phyloP scores from a whole-genome alignment of 2,329 filamentous ascomycete genomes.

The Endocalyx cinctus region DNA sequence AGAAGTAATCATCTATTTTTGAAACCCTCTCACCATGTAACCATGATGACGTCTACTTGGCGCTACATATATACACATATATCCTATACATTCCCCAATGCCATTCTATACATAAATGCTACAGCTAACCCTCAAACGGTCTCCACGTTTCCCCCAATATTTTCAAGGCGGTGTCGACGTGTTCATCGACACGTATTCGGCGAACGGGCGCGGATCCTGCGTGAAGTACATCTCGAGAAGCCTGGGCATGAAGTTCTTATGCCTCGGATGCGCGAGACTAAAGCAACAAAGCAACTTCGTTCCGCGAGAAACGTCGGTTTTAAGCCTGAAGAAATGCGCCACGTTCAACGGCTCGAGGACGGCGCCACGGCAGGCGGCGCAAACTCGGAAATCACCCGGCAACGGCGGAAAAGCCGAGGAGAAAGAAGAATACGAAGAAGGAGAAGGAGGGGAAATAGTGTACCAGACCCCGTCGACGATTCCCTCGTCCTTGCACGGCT shows the following conservation, averaged over 20 bases:
- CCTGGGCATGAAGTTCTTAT: conserved; percentile 14
- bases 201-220: conserved; percentile 20
- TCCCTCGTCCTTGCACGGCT: conserved; percentile 26
- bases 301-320: conserved; percentile 10
- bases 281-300: conserved; percentile 28
- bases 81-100: no score
- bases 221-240: conserved; percentile 25
- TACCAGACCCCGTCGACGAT: conserved; percentile 29
- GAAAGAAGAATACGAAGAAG: no score
- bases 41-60: no score
- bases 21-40: no score
- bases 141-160: no score
- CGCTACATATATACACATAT: no score
- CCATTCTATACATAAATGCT: no score
- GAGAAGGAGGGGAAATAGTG: conserved; percentile 24
- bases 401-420: no score
- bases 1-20: no score
- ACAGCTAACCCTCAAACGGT: no score
- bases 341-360: conserved; percentile 28
- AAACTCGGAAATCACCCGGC: conserved; percentile 30
- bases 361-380: conserved; percentile 29
- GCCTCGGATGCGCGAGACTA: conserved; percentile 26
- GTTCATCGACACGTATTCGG: conserved; percentile 24
- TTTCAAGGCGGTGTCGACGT: conserved; percentile 26
- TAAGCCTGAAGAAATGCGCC: conserved; percentile 24